These are phyloP conservation scores for Mitragyna speciosa DNA, from an alignment of 257 asterid species.

Conservation along the genomic window DNA sequence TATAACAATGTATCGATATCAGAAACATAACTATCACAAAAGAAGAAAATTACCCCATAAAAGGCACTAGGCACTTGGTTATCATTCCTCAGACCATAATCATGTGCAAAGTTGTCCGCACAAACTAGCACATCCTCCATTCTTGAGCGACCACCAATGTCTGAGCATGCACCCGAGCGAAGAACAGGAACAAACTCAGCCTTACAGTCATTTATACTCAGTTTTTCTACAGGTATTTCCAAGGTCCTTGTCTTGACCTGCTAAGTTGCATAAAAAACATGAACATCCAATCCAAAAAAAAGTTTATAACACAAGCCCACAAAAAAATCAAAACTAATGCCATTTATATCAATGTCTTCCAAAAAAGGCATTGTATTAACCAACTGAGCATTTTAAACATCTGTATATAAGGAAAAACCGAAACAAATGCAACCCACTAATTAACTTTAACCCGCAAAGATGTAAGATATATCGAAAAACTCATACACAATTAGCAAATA, in stretches of 20 bases:
- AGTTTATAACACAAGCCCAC: background rate
- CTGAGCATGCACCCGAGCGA: constrained; percentile 93
- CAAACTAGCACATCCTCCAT: constrained; percentile 89
- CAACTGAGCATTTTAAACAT: background rate
- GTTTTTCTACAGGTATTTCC: constrained; percentile 39
- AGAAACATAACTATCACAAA: background rate
- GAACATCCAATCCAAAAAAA: constrained; percentile 10
- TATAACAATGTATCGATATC: background rate
- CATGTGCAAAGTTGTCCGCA: constrained; percentile 60
- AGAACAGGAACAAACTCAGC: constrained; percentile 52
- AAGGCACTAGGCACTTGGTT: constrained; percentile 59
- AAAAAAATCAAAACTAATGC: background rate
- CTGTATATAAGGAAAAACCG: background rate
- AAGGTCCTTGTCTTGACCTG: constrained; percentile 55
- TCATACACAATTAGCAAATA: background rate
- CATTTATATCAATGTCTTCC: too few species aligned
- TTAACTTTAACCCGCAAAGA: too few species aligned
- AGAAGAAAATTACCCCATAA: constrained; percentile 72
- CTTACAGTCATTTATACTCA: constrained; percentile 40
- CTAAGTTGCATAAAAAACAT: constrained; percentile 26
- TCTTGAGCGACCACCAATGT: constrained; percentile 71
- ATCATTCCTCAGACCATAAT: constrained; percentile 40
- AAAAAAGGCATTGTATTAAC: background rate
- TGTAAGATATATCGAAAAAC: background rate
- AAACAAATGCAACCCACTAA: background rate